A percentile compares a stretch with the other conserved stretches of the same genome.
Conservation (phyloP, 139 green algal species). For the Chlorella sp. region DNA sequence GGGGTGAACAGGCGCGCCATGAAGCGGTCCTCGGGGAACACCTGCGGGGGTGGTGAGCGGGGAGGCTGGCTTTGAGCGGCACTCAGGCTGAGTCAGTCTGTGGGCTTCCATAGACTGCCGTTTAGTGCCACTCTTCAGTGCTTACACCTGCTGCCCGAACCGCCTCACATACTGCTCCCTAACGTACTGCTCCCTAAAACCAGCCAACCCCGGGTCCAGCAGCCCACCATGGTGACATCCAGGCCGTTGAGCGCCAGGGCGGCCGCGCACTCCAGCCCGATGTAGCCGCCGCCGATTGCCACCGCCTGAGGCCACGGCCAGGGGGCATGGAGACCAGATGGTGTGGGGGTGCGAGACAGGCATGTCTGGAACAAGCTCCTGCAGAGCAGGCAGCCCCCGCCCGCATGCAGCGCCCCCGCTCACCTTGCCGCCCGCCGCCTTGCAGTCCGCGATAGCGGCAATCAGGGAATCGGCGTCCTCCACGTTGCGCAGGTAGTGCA, state of each 20-base stretch:
- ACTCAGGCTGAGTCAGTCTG: no score
- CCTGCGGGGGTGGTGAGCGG: no score
- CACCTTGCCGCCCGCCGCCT: constrained; percentile 65
- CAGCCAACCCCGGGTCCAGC: background rate
- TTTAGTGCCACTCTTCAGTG: no score
- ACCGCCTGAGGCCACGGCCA: constrained; percentile 53
- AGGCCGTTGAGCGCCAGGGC: constrained; percentile 76
- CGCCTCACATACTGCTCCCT: no score
- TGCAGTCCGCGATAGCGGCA: constrained; percentile 64
- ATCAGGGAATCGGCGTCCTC: constrained; percentile 79
- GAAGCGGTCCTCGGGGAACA: constrained; percentile 47
- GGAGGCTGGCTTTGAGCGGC: no score
- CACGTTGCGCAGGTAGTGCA: constrained; percentile 88
- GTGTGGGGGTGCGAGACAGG: background rate
- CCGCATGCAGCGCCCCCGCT: background rate
- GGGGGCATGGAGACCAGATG: background rate
- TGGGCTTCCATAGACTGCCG: no score
- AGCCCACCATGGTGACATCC: constrained; percentile 70
- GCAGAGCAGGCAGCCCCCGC: background rate
- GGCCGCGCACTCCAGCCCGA: constrained; percentile 84
- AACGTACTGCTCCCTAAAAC: no score
- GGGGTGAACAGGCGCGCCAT: constrained; percentile 83
- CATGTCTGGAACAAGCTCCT: background rate
- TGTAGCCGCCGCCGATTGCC: constrained; percentile 93
- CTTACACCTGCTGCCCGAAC: no score